Evolutionary conservation across 2,329 filamentous ascomycete species (phyloP).

Genomic region (Dothistroma pini): DNA sequence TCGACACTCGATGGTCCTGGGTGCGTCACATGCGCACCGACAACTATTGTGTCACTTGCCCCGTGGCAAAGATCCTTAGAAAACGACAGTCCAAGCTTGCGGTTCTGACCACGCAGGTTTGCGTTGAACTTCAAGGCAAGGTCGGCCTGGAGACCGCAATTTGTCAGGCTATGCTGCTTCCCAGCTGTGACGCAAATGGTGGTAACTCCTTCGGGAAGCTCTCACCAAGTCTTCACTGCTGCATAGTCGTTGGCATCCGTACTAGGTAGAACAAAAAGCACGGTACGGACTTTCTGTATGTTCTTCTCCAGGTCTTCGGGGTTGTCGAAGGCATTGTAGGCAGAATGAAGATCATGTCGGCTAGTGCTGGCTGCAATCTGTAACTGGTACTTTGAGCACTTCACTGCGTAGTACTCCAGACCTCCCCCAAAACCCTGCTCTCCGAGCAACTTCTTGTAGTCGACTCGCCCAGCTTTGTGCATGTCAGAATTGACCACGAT

Average conservation of each 20-base stretch:
- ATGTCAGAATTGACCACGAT: neutral
- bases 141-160: neutral
- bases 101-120: constrained; percentile 4
- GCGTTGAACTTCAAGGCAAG: constrained; percentile 7
- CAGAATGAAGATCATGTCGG: neutral
- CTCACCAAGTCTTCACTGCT: constrained; percentile 7
- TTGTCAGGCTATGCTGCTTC: neutral
- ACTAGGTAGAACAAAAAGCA: constrained; percentile 5
- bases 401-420: neutral
- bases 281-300: neutral
- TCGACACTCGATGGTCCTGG: constrained; percentile 26
- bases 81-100: neutral
- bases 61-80: neutral
- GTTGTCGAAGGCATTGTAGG: neutral
- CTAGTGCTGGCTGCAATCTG: too few species aligned
- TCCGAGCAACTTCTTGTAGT: neutral
- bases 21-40: constrained; percentile 44
- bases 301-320: neutral
- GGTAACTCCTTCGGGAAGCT: neutral
- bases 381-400: neutral
- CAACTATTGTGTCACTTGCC: constrained; percentile 25
- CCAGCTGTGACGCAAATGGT: constrained; percentile 5
- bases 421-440: neutral
- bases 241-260: neutral
- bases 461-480: neutral